Percentiles rank a stretch among this genome's conserved stretches.
Evolutionary conservation across 2,329 filamentous ascomycete genomes (phyloP).

Genomic region (Tolypocladium guangdongense): DNA sequence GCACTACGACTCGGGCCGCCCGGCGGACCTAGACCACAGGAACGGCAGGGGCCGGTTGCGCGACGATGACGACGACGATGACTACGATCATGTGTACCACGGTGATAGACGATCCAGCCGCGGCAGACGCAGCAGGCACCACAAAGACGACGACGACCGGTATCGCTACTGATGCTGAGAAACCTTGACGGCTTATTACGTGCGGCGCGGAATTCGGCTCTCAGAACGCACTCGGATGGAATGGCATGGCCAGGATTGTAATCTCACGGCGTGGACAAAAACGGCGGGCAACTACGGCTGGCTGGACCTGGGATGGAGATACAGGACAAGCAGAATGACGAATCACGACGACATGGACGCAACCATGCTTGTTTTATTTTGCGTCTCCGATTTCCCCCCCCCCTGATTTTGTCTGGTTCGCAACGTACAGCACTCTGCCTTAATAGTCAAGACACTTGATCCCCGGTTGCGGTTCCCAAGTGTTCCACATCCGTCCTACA

Average conservation of each 20-base stretch:
- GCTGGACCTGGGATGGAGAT: background rate
- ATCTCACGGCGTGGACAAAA: background rate
- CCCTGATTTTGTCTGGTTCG: background rate
- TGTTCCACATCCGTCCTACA: background rate
- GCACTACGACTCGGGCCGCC: constrained; percentile 12
- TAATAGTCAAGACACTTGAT: background rate
- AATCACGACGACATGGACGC: background rate
- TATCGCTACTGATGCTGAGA: constrained; percentile 10
- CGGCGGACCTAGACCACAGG: constrained; percentile 4
- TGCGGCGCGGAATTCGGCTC: too few species aligned
- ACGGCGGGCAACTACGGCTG: background rate
- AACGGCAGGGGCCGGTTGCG: constrained; percentile 10
- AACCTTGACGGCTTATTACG: too few species aligned
- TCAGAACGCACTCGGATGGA: background rate
- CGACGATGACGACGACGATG: constrained; percentile 10
- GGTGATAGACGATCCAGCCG: constrained; percentile 13
- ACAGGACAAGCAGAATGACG: background rate
- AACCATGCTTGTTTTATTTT: too few species aligned
- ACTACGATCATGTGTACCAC: constrained; percentile 18
- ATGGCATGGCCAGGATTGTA: background rate
- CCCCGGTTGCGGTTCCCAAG: background rate
- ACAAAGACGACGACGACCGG: constrained; percentile 12
- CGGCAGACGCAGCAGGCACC: constrained; percentile 9
- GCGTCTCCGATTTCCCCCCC: background rate
- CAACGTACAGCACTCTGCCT: background rate